These are phyloP conservation scores for Dunaliella primolecta DNA, from an alignment of 139 green algal genomes.

Conservation along the genomic window DNA sequence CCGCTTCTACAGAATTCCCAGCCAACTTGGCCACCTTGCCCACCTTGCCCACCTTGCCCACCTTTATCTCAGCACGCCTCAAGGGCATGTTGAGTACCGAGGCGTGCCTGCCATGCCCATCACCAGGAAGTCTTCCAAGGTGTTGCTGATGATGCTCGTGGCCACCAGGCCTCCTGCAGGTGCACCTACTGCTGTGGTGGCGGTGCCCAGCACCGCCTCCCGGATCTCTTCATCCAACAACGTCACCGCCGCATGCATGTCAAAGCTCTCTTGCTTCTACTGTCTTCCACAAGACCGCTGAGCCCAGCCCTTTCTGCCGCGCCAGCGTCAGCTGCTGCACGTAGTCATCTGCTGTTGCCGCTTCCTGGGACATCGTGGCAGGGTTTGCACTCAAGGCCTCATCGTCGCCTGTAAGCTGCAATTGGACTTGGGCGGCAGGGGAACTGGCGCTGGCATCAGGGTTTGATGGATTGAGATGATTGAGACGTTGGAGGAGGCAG, in stretches of 20 bases:
- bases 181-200: slow-evolving; percentile 58
- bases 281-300: no score
- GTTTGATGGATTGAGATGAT: neutral
- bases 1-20: slow-evolving; percentile 41
- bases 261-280: slow-evolving; percentile 43
- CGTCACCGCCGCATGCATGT: slow-evolving; percentile 35
- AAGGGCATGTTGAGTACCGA: no score
- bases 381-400: neutral
- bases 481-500: neutral
- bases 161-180: no score
- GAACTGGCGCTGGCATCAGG: neutral
- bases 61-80: slow-evolving; percentile 75
- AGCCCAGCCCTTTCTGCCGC: neutral
- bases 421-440: neutral
- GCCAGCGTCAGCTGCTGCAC: neutral
- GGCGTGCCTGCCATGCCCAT: no score
- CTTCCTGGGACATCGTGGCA: neutral
- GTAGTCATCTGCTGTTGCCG: neutral
- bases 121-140: no score
- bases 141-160: no score
- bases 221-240: slow-evolving; percentile 83
- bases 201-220: slow-evolving; percentile 70
- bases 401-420: neutral
- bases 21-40: slow-evolving; percentile 66
- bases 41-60: no score